Percentiles rank a stretch among this genome's conserved stretches.
Conservation (phyloP, 352 stramenopile genomes). For the Thalassiosira oceanica region DNA sequence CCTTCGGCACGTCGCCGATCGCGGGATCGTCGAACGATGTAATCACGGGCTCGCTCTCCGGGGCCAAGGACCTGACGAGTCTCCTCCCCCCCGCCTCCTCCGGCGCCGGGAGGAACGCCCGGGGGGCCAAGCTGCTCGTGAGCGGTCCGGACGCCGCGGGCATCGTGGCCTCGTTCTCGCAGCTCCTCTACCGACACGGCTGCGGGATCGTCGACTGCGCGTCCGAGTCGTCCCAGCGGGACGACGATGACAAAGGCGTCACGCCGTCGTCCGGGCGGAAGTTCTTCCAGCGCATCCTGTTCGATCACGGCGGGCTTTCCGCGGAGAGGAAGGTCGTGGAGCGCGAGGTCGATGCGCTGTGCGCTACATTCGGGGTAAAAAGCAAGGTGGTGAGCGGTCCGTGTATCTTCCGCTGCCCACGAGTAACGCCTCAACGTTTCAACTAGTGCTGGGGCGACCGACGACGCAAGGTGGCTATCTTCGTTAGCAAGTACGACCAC, state of each 20-base stretch:
- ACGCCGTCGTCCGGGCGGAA: neutral
- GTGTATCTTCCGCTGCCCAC: constrained; percentile 17
- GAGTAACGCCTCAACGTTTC: neutral
- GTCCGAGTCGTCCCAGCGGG: constrained; percentile 52
- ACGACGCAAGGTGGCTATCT: constrained; percentile 54
- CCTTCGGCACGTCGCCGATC: too few relatives aligned
- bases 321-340: constrained; percentile 34
- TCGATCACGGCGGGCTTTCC: constrained; percentile 52
- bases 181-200: constrained; percentile 52
- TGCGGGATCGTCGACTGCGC: constrained; percentile 62
- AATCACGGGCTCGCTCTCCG: constrained; percentile 30
- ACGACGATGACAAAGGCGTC: constrained; percentile 18
- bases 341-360: constrained; percentile 38
- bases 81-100: constrained; percentile 11
- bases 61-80: constrained; percentile 23
- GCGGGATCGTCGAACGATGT: constrained; percentile 6
- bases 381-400: constrained; percentile 39
- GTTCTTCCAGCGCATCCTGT: constrained; percentile 69
- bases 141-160: constrained; percentile 58
- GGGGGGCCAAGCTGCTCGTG: constrained; percentile 46
- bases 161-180: constrained; percentile 64
- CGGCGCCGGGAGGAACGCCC: neutral
- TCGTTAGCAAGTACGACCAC: constrained; percentile 80
- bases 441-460: constrained; percentile 60
- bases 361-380: constrained; percentile 48